Evolutionary conservation across 257 asterid species (phyloP).

Genomic region (Penstemon davidsonii): DNA sequence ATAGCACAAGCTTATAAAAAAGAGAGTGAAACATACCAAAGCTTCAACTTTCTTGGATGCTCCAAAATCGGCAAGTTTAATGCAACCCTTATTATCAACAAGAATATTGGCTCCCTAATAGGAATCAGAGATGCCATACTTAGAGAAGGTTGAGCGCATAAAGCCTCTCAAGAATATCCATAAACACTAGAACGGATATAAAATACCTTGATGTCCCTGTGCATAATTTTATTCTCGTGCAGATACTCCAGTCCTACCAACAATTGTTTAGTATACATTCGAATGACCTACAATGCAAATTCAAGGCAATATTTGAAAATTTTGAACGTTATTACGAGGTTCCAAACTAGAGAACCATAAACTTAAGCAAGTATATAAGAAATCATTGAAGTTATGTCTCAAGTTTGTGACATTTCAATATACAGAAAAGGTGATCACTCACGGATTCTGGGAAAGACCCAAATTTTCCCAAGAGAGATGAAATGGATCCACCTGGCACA

Average conservation of each 20-base stretch:
- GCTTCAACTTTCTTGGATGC: conserved; percentile 99
- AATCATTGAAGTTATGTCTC: conserved; percentile 8
- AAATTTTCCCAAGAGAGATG: conserved; percentile 93
- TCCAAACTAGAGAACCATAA: conserved; percentile 18
- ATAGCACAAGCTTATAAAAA: neutral
- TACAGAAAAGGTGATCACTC: conserved; percentile 41
- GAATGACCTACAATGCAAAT: conserved; percentile 67
- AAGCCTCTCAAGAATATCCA: conserved; percentile 13
- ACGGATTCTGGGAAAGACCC: conserved; percentile 98
- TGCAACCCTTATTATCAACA: conserved; percentile 95
- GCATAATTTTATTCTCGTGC: conserved; percentile 94
- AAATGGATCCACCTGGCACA: conserved; percentile 97
- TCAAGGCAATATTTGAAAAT: conserved; percentile 20
- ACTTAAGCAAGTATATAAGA: conserved; percentile 18
- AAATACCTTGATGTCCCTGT: conserved; percentile 93
- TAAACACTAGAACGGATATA: conserved; percentile 2
- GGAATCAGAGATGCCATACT: conserved; percentile 15
- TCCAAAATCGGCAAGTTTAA: conserved; percentile 98
- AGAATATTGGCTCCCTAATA: conserved; percentile 96
- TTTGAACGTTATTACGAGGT: conserved; percentile 15
- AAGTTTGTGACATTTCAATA: neutral
- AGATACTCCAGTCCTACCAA: conserved; percentile 90
- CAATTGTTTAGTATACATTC: conserved; percentile 94
- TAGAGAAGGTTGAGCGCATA: conserved; percentile 15
- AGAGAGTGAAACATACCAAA: conserved; percentile 52